Base-by-base conservation (phyloP, 495 filamentous ascomycete genomes). In the Mycothermus thermophilus region DNA sequence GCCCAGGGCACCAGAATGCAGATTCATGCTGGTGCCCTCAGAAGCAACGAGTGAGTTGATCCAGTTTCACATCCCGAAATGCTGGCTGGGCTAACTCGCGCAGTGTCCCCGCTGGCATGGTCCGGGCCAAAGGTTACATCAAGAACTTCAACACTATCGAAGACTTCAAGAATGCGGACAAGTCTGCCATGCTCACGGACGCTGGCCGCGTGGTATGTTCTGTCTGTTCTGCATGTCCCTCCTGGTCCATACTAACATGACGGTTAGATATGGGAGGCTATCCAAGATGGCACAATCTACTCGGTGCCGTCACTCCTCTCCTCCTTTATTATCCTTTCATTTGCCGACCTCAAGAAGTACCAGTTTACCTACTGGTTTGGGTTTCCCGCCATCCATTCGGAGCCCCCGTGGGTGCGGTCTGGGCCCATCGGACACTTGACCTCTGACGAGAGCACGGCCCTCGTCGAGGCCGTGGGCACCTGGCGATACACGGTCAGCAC, bases 61-160 rank as follows among this genome's bases (percentile, higher is more conserved):
- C 13, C 30, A 2, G n/a, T 25, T 25, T 25, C 22, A 25, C 11
- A 25, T 25, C 12, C 40, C n/a, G n/a, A n/a, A n/a, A n/a, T n/a
- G n/a, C n/a, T n/a, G n/a, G n/a, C n/a, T n/a, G n/a, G n/a, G n/a
- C n/a, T n/a, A n/a, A n/a, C n/a, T n/a, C n/a, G n/a, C n/a, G 24
- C 21, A 96, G 88, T 31, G 75, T 77, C 19, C 77, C 84, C 10
- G 58, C 69, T 19, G 76, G 74, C 42, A 70, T 74, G 46, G 80
- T 75, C 47, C 77, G 87, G 17, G 90, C 83, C 8, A 88, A 97
- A 49, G 90, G 90, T 18, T 81, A 80, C 48, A 90, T 96, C 43
- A 88, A 80, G 55, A 97, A 97, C 60, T 74, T 88, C 42, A 97
- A 97, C 49, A 96, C 90, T 11, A 75, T 92, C 38, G 90, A 96